Evolutionary conservation across 2,329 filamentous ascomycete species (phyloP).

Genomic region (Colletotrichum sp.): DNA sequence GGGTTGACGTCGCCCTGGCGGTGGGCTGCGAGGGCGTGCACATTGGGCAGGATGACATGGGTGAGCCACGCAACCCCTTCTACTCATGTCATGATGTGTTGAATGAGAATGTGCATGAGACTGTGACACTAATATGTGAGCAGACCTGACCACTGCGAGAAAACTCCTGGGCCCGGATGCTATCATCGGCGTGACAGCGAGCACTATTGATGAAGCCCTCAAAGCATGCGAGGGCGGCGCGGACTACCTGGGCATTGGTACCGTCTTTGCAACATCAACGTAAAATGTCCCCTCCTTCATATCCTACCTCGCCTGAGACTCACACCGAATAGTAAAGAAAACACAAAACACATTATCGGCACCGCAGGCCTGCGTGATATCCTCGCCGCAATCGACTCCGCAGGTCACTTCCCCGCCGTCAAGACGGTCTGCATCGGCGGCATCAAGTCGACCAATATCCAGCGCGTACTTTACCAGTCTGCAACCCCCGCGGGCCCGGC

Average conservation of each 20-base stretch:
- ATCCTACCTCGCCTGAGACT: not conserved
- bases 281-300: constrained; percentile 41
- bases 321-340: constrained; percentile 70
- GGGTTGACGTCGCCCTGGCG: constrained; percentile 86
- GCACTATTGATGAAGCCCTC: constrained; percentile 73
- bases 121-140: not conserved
- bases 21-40: constrained; percentile 91
- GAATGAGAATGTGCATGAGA: not conserved
- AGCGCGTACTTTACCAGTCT: constrained; percentile 77
- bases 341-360: constrained; percentile 84
- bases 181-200: constrained; percentile 90
- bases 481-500: constrained; percentile 51
- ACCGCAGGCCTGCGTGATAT: constrained; percentile 73
- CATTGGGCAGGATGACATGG: constrained; percentile 92
- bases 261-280: constrained; percentile 85
- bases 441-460: constrained; percentile 78
- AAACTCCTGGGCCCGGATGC: constrained; percentile 74
- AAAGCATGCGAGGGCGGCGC: constrained; percentile 77
- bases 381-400: constrained; percentile 62
- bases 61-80: constrained; percentile 45
- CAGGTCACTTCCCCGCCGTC: constrained; percentile 44
- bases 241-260: constrained; percentile 90
- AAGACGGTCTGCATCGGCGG: constrained; percentile 88
- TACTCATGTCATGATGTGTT: not conserved
- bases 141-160: constrained; percentile 70